Conservation (phyloP, 2,329 filamentous ascomycete species). For the Aspergillus tanneri region DNA sequence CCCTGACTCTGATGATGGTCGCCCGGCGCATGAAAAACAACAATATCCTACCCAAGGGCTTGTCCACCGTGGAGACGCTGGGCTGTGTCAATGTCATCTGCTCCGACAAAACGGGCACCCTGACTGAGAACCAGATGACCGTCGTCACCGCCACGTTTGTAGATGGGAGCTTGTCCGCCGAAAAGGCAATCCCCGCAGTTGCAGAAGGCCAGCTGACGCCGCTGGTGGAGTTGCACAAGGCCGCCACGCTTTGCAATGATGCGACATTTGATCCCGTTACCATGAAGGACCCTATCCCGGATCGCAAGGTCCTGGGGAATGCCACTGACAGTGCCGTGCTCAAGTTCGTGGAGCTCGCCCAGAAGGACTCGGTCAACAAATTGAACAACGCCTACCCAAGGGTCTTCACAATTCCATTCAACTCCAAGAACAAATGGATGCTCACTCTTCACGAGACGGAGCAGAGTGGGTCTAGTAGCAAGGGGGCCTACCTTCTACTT, state of each 20-base stretch:
- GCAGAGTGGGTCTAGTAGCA: conserved; percentile 39
- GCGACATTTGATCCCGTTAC: no score
- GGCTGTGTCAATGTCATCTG: conserved; percentile 73
- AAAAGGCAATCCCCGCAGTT: conserved; percentile 15
- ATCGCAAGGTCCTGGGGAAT: no score
- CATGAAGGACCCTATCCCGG: no score
- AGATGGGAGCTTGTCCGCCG: conserved; percentile 23
- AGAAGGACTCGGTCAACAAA: conserved; percentile 59
- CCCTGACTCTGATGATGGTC: conserved; percentile 70
- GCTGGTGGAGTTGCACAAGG: no score
- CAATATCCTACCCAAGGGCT: conserved; percentile 74
- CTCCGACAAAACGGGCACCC: conserved; percentile 70
- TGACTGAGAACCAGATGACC: conserved; percentile 67
- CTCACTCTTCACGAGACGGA: conserved; percentile 58
- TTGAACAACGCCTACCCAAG: conserved; percentile 63
- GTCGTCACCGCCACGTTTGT: conserved; percentile 46
- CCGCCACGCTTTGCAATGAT: no score
- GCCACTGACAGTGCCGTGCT: no score
- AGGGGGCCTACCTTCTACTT: conserved; percentile 34
- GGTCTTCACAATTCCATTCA: conserved; percentile 71
- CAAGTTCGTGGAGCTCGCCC: no score
- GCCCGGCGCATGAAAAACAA: conserved; percentile 74
- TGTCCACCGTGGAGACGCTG: conserved; percentile 76
- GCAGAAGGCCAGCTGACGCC: conserved; percentile 35
- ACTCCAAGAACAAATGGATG: conserved; percentile 84